Base-by-base conservation (phyloP, 805 yeast species). In the Ogataea paradorogensis region DNA sequence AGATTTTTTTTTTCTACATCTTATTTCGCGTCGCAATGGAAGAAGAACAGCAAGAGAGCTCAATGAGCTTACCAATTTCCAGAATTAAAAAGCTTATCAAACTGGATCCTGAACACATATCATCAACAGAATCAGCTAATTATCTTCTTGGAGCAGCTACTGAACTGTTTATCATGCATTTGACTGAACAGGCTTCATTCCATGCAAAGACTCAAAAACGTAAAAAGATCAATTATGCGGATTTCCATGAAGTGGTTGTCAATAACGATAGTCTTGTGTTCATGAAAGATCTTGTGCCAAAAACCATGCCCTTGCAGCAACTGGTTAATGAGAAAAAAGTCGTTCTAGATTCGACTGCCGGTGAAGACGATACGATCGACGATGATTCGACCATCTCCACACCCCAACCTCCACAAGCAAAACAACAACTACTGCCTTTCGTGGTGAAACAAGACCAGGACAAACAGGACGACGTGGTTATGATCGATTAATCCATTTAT, bases 131-230 rank as follows among this genome's bases (percentile, higher is more conserved):
- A 41, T 68, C 80, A 21, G 87, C 91, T 0, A 85, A 82, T n/a
- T 81, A 77, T 56, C 74, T 87, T 11, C 69, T 85, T 6, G 87
- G 86, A 2, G 71, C 82, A n/a, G 89, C 93, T 7, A 78, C 91
- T 0, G 93, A 85, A 52, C 62, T 83, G 15, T 85, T 85, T 55
- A 70, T 84, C 15, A 81, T 80, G 59, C 76, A 78, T 53, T 69
- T 84, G 45, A 73, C 85, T 1, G 87, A 81, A 55, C 86, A 82
- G 55, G 89, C 93, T 0, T 67, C 78, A 5, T 61, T 80, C 40
- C 66, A 70, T 15, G 84, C 95, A 23, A 76, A 78, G 50, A 66
- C 78, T 26, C 83, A 78, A 21, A 78, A 78, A 46, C 65, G 91
- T 32, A 82, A 82, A 66, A 82, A 80, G 49, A 63, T 86, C n/a